Percentiles rank a stretch among this genome's conserved stretches.
Conservation (phyloP, 495 filamentous ascomycete genomes). For the Oleoguttula mirabilis region DNA sequence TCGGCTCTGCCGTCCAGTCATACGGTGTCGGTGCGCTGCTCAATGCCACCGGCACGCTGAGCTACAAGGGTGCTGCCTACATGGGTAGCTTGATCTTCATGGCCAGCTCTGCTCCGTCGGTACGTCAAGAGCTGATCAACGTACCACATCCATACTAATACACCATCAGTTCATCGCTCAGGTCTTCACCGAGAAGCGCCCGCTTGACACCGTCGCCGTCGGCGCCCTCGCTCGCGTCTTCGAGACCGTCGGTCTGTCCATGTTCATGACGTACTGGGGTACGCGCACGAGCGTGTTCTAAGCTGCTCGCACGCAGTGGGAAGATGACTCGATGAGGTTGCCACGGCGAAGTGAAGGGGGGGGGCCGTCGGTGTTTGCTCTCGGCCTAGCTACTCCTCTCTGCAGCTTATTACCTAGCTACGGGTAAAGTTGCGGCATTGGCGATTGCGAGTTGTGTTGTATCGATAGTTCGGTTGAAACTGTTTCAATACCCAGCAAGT, state of each 20-base stretch:
- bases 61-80: slow-evolving; percentile 94
- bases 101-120: slow-evolving; percentile 74
- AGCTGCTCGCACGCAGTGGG: neutral
- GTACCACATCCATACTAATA: too few relatives aligned
- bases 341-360: neutral
- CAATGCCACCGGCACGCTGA: slow-evolving; percentile 86
- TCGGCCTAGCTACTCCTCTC: slow-evolving; percentile 7
- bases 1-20: slow-evolving; percentile 79
- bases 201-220: slow-evolving; percentile 78
- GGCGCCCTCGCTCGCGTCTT: slow-evolving; percentile 69
- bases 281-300: slow-evolving; percentile 52
- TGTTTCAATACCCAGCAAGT: too few relatives aligned
- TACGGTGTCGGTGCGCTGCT: slow-evolving; percentile 93
- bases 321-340: neutral
- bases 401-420: slow-evolving; percentile 20
- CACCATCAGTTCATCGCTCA: slow-evolving; percentile 65
- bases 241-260: slow-evolving; percentile 81
- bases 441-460: slow-evolving; percentile 5
- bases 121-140: too few relatives aligned
- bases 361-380: neutral
- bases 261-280: slow-evolving; percentile 97
- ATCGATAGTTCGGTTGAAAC: too few relatives aligned
- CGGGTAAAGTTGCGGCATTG: slow-evolving; percentile 5
- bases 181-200: slow-evolving; percentile 79
- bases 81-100: slow-evolving; percentile 83